Base-by-base conservation (phyloP, 108 stramenopile genomes). In the Mayamaea pseudoterrestris region DNA sequence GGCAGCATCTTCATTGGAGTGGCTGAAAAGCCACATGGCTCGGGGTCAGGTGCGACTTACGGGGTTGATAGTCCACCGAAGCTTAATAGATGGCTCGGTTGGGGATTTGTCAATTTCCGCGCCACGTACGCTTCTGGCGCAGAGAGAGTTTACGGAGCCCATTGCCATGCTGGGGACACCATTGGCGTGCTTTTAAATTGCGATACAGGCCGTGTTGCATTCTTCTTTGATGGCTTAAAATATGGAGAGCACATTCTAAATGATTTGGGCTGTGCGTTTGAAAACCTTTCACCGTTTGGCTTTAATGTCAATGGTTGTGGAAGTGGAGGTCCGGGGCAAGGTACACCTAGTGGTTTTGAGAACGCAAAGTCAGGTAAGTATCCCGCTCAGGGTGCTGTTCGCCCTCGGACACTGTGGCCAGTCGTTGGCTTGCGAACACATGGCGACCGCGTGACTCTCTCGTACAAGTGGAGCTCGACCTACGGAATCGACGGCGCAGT, bases 221-320 rank as follows among this genome's bases (percentile, higher is more conserved):
- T 89, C 68, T 94, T 95, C 61, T 81, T 78, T 51, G 95, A 98
- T 57, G 97, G 95, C 1, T 51, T 93, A 25, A 93, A 93, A 54
- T 96, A 93, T 62, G 95, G 95, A 8, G 93, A 94, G 50, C 95
- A 96, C 47, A 83, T 90, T 28, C 49, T 97, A 46, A 88, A 80
- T 56, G 95, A 96, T 60, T 57, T 98, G 14, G 97, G 97, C 3
- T 91, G 91, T 52, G 97, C 97, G 8, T 94, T 94, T 65, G 86
- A 89, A 54, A 78, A 83, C 57, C 25, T 88, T 9, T 82, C 79
- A 41, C 90, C 87, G 24, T 85, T 77, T 62, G 93, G 77, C 32
- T 96, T 74, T 60, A 83, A 72, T 63, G 90, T 71, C 20, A 78
- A 80, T 52, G 90, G 90, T 1, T 83, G 83, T 44, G 89, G 89